Evolutionary conservation across 1,284 basidiomycete genomes (phyloP), one percentile per base, ranked within the genome.

Genomic region (Puccinia triticina): DNA sequence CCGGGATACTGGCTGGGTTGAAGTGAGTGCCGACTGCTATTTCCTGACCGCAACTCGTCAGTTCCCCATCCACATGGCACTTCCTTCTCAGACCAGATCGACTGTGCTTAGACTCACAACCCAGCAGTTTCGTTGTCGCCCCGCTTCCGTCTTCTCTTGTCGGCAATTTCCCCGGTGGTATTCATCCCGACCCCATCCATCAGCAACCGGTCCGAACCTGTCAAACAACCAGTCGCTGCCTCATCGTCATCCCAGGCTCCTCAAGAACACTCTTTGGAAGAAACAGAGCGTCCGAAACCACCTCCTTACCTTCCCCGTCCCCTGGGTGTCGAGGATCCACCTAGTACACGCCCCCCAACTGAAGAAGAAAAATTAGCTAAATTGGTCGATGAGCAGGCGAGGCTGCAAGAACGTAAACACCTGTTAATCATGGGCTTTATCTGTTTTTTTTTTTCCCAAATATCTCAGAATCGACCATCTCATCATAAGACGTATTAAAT

Each of bases 361-460:
- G 69, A 77, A 21, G 34, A 76, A 23, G 73, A 82, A 71, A 82
- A 77, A 71, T 40, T 82, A 8, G 81, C 73, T 11, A 76, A 82
- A 55, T 67, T 82, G 53, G 74, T 82, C 23, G 81, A 82, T 53
- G 64, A 76, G 32, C 46, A 48, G 61, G 61, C 73, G 2, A 66
- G 73, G 34, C 48, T 82, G 53, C 61, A 75, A 71, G 81, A 82
- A 82, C 81, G 81, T 77, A 82, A 77, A 82, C 81, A 82, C 50
- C 57, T 82, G 81, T 82, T 26, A 82, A 77, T 82, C 34, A 40
- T 53, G 7, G 50, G 16, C 5, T 59, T 53, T 43, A 64, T 50
- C 32, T 34, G 12, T 53, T 40, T 64, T 46, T 59, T 16, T 73
- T 73, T n/a, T 57, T 73, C 7, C n/a, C n/a, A n/a, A 46, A 37